Evolutionary conservation across 1,139 yeast genomes (phyloP), one percentile per base, ranked within the genome.

Genomic region (Saccharomycopsis hybrid): DNA sequence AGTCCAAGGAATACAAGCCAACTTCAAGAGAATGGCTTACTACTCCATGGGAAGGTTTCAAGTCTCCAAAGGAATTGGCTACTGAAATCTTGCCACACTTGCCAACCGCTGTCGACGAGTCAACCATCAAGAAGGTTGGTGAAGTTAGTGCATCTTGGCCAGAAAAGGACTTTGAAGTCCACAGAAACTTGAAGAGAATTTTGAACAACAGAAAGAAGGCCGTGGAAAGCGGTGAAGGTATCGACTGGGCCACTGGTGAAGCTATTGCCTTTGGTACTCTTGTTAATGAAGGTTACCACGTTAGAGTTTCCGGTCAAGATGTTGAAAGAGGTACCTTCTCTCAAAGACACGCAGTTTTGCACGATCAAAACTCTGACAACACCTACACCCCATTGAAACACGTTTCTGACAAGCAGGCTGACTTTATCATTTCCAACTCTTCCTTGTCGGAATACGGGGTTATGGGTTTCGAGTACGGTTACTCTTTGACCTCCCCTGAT

Each of bases 291-390:
- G 98, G 98, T 57, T 86, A 85, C 72, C 96, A 92, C 63, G 95
- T 92, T 54, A 88, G 99, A 77, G 85, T 92, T 51, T 87, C 97
- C 48, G 99, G 99, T 67, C 97, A 92, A 76, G 99, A 92, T 79
- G 98, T 92, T 59, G 98, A 94, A 78, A 89, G 99, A 82, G 99
- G 99, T 77, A 92, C 99, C 45, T 92, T 92, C 78, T 92, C 98
- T 54, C 99, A 92, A 76, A 94, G 99, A 76, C 99, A 92, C 66
- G 95, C 98, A 51, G 97, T 92, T 48, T 77, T 92, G 67, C 98
- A 94, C 69, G 98, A 94, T 70, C 99, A 92, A 74, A 74, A 80
- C 53, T 82, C 85, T 49, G 97, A 90, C 70, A 72, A 72, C 48
- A 80, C 86, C 30, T 82, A 85, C 72, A 84, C 89, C 56, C 97